These are phyloP conservation scores for Paecilomyces niveus DNA, from an alignment of 2,329 filamentous ascomycete genomes.

Conservation along the genomic window DNA sequence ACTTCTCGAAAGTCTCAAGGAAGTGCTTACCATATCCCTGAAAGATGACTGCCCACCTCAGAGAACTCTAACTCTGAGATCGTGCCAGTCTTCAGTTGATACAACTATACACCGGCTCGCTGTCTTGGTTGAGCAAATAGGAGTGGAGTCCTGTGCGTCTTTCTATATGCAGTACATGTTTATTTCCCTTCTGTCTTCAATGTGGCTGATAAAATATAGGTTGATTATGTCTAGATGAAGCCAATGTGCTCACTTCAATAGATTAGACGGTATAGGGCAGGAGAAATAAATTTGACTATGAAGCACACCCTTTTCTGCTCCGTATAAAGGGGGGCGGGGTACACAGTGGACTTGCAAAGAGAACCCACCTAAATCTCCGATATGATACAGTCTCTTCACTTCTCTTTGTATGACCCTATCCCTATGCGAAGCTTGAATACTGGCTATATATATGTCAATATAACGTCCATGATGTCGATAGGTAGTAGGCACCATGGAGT, in stretches of 20 bases:
- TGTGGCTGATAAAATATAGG: background rate
- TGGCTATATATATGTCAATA: too few species aligned
- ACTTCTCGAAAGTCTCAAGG: conserved; percentile 14
- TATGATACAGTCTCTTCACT: too few species aligned
- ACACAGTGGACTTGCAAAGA: too few species aligned
- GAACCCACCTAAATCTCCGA: too few species aligned
- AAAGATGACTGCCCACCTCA: conserved; percentile 8
- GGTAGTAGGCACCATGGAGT: too few species aligned
- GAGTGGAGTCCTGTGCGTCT: conserved; percentile 6
- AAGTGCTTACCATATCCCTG: conserved; percentile 6
- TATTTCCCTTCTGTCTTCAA: background rate
- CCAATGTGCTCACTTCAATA: background rate
- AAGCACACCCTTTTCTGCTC: too few species aligned
- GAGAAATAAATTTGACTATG: too few species aligned
- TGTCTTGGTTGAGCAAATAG: conserved; percentile 17
- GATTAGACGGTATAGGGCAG: background rate
- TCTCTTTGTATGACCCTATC: too few species aligned
- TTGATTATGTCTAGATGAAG: background rate
- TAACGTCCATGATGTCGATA: too few species aligned
- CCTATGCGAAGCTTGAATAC: too few species aligned
- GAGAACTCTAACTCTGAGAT: conserved; percentile 7
- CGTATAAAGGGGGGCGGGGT: too few species aligned
- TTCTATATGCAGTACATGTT: background rate
- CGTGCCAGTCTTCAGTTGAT: conserved; percentile 16
- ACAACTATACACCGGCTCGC: conserved; percentile 14